A percentile compares a stretch with the other conserved stretches of the same genome.
phyloP scores from a whole-genome alignment of 2,329 filamentous ascomycete genomes.

The Daldinia sp. region DNA sequence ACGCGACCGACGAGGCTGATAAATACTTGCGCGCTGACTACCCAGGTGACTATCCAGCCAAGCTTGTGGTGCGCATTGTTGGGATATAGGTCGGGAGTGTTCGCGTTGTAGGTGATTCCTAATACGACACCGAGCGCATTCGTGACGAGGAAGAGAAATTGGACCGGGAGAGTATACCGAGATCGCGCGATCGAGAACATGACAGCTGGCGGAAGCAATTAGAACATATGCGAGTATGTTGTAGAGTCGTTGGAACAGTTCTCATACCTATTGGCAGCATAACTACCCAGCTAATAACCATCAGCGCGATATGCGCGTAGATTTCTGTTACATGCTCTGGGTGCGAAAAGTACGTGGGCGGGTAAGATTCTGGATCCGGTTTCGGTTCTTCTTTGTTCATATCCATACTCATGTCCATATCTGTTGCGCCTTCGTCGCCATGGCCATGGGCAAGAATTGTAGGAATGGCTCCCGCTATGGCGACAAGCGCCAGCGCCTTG shows the following conservation, averaged over 20 bases:
- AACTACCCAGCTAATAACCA: conserved; percentile 74
- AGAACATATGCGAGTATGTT: conserved; percentile 11
- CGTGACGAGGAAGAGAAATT: conserved; percentile 71
- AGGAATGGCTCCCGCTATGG: conserved; percentile 46
- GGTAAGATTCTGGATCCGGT: conserved; percentile 43
- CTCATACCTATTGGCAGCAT: conserved; percentile 70
- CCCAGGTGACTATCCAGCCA: conserved; percentile 82
- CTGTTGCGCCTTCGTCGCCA: conserved; percentile 42
- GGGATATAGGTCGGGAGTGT: conserved; percentile 85
- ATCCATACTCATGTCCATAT: conserved; percentile 46
- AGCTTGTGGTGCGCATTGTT: conserved; percentile 89
- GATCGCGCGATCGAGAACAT: conserved; percentile 88
- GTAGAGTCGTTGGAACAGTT: not conserved
- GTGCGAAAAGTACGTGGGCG: conserved; percentile 52
- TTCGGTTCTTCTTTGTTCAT: conserved; percentile 44
- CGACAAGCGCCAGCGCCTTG: conserved; percentile 41
- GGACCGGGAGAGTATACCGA: conserved; percentile 72
- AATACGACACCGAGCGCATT: conserved; percentile 72
- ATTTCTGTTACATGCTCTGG: conserved; percentile 50
- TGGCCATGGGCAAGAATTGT: conserved; percentile 47
- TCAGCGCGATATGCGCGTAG: conserved; percentile 70
- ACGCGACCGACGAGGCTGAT: conserved; percentile 72
- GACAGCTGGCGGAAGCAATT: conserved; percentile 63
- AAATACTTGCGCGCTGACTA: conserved; percentile 73
- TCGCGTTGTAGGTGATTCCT: conserved; percentile 76